Evolutionary conservation across 2,329 filamentous ascomycete genomes (phyloP).

Genomic region (Pestalotiopsis sp.): DNA sequence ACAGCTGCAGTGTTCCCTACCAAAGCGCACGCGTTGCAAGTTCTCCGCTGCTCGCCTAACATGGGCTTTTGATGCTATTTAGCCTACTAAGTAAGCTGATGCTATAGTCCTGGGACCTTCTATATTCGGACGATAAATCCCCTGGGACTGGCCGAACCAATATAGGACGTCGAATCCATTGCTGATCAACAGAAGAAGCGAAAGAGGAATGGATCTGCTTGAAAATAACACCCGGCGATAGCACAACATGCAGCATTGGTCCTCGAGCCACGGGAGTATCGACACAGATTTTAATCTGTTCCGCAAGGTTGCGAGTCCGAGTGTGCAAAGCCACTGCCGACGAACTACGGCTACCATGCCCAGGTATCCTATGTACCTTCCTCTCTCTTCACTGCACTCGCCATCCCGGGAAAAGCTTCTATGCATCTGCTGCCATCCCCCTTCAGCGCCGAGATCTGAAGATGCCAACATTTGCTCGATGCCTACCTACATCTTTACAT

Average conservation of each 20-base stretch:
- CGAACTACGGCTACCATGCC: too few species aligned
- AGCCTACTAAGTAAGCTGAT: neutral
- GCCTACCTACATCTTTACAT: too few species aligned
- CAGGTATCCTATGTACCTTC: too few species aligned
- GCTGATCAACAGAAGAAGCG: neutral
- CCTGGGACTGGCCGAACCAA: neutral
- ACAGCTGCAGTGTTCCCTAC: neutral
- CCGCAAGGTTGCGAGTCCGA: neutral
- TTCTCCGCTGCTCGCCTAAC: neutral
- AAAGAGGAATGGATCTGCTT: neutral
- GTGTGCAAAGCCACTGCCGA: too few species aligned
- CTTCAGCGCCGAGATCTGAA: too few species aligned
- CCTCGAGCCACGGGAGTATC: too few species aligned
- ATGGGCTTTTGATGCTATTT: neutral
- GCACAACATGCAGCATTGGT: too few species aligned
- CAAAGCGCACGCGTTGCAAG: neutral
- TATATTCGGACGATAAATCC: neutral
- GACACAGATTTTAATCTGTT: neutral
- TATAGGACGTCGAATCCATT: neutral
- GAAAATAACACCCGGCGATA: neutral
- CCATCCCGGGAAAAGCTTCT: too few species aligned
- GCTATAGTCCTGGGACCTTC: neutral
- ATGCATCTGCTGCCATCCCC: too few species aligned
- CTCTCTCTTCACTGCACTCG: too few species aligned
- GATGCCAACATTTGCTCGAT: too few species aligned